Evolutionary conservation across 352 stramenopile species (phyloP).

Genomic region (Phytophthora tubulina): DNA sequence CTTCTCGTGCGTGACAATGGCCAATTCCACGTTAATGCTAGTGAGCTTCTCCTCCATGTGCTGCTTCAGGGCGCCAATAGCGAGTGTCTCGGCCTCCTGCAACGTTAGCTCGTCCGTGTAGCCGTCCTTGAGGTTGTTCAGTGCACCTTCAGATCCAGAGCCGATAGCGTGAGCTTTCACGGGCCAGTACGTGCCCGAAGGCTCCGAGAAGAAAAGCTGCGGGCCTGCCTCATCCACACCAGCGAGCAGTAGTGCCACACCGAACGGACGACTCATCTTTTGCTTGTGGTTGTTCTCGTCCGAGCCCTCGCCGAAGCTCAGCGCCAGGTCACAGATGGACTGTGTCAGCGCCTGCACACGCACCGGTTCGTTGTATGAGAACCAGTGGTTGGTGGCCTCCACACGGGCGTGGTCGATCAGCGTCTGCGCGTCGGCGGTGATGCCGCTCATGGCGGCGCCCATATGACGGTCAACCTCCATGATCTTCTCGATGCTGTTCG

Average conservation of each 20-base stretch:
- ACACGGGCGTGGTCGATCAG: conserved; percentile 99
- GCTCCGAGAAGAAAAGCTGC: conserved; percentile 98
- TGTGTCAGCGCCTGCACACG: conserved; percentile 98
- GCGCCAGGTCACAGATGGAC: conserved; percentile 98
- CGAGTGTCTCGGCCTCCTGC: conserved; percentile 96
- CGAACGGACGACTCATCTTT: conserved; percentile 99
- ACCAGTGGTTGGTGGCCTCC: conserved; percentile 99
- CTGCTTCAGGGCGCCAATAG: conserved; percentile 97
- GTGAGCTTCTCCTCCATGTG: conserved; percentile 99
- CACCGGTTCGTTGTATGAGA: conserved; percentile 98
- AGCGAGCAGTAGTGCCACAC: conserved; percentile 97
- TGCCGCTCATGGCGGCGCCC: conserved; percentile 98
- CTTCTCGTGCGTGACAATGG: conserved; percentile 94
- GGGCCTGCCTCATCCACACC: conserved; percentile 95
- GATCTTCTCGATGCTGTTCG: conserved; percentile 98
- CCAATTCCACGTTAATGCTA: conserved; percentile 98
- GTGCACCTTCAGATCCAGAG: conserved; percentile 96
- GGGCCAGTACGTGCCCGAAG: conserved; percentile 97
- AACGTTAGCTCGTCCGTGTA: conserved; percentile 97
- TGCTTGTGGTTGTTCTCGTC: conserved; percentile 96
- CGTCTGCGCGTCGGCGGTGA: conserved; percentile 98
- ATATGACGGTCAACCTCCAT: conserved; percentile 99
- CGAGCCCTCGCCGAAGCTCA: conserved; percentile 95
- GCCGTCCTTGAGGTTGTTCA: conserved; percentile 98
- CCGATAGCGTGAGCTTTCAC: conserved; percentile 99